Conservation (phyloP, 176 grass and related monocot species). For the Avena atlantica region DNA sequence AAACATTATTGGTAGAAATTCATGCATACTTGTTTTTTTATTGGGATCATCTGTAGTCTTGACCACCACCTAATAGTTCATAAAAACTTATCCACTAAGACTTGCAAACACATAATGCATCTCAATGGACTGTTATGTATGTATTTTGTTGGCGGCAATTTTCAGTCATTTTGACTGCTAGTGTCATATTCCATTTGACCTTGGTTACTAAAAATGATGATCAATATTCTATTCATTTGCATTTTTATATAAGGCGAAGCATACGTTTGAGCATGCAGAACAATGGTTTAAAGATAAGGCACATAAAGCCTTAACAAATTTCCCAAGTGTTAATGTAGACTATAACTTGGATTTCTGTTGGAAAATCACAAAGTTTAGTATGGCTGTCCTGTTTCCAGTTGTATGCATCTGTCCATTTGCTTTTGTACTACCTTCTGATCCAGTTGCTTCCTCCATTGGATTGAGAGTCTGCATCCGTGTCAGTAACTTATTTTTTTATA, state of each 20-base stretch:
- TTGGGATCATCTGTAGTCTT: not conserved
- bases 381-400: not conserved
- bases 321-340: constrained; percentile 13
- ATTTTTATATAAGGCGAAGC: not conserved
- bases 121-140: not conserved
- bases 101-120: not conserved
- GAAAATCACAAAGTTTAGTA: not conserved
- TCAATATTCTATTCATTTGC: not conserved
- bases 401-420: not conserved
- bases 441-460: constrained; percentile 6
- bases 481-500: not conserved
- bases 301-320: not conserved
- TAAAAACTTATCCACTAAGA: not conserved
- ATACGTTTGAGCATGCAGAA: constrained; percentile 4
- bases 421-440: not conserved
- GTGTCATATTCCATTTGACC: not conserved
- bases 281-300: not conserved
- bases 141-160: not conserved
- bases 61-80: constrained; percentile 4
- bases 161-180: not conserved
- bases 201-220: constrained; percentile 1
- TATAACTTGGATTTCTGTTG: not conserved
- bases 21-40: not conserved
- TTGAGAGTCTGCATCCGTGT: not conserved
- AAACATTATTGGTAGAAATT: not conserved